Evolutionary conservation across 2,329 filamentous ascomycete genomes (phyloP).

Genomic region (Aspergillus aculeatinus): DNA sequence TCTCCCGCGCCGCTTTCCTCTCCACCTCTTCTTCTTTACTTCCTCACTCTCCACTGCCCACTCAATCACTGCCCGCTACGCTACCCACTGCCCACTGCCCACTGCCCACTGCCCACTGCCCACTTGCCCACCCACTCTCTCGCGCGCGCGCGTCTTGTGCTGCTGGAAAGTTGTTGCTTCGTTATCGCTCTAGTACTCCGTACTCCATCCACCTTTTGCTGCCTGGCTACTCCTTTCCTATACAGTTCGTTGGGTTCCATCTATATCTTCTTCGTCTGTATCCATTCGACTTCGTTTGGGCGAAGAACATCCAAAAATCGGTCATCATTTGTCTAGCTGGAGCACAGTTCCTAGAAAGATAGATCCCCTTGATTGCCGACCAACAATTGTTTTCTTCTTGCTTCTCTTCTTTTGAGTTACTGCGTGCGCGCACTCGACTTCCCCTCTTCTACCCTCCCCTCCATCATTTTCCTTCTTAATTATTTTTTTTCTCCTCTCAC

Average conservation of each 20-base stretch:
- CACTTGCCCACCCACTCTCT: neutral
- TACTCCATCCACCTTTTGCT: neutral
- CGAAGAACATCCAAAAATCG: neutral
- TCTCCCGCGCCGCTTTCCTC: neutral
- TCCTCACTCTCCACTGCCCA: neutral
- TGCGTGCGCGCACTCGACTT: neutral
- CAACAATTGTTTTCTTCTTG: neutral
- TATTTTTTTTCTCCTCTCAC: neutral
- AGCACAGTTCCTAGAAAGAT: neutral
- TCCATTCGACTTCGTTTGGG: neutral
- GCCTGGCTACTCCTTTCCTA: neutral
- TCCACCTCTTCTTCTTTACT: neutral
- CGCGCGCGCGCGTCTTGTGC: neutral
- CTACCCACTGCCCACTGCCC: no score
- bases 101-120: no score
- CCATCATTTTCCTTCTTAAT: neutral
- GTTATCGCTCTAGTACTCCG: neutral
- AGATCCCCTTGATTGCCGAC: slow-evolving; percentile 2
- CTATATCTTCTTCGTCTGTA: neutral
- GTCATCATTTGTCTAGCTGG: neutral
- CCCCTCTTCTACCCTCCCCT: neutral
- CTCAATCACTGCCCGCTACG: no score
- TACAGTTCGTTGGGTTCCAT: no score
- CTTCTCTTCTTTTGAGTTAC: neutral
- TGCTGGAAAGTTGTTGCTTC: neutral